Conservation (phyloP, 2,329 filamentous ascomycete genomes). For the Epicoccum sorghinum region DNA sequence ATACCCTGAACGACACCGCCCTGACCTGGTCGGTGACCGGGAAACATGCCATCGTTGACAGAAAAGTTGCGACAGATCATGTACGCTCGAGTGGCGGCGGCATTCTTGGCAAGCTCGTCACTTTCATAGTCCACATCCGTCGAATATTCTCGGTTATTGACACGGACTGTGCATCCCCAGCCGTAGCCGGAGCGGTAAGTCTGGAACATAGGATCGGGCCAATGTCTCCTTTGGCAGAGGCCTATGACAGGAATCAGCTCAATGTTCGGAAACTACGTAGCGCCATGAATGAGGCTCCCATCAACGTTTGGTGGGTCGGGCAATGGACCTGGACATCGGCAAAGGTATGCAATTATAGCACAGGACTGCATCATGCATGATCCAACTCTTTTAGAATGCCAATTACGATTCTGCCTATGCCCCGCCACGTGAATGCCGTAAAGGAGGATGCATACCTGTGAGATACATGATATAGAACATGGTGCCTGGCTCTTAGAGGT, state of each 20-base stretch:
- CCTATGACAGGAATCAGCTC: constrained; percentile 60
- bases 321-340: not conserved
- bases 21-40: constrained; percentile 61
- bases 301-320: not conserved
- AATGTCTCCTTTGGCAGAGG: constrained; percentile 91
- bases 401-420: not conserved
- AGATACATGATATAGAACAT: constrained; percentile 55
- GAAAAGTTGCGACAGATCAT: constrained; percentile 98
- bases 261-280: not conserved
- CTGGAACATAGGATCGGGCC: constrained; percentile 90
- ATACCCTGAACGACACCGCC: constrained; percentile 64
- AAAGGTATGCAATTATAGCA: not conserved
- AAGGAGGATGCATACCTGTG: constrained; percentile 43
- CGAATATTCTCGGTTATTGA: constrained; percentile 96
- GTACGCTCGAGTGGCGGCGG: constrained; percentile 93
- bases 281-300: not conserved
- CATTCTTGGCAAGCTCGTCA: constrained; percentile 84
- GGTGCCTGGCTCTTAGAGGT: constrained; percentile 20
- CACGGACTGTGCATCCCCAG: constrained; percentile 87
- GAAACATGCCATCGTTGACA: constrained; percentile 90
- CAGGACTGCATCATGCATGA: constrained; percentile 3
- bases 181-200: constrained; percentile 75
- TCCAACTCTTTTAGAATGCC: not conserved
- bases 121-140: constrained; percentile 86
- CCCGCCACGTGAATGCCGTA: not conserved